phyloP scores from a whole-genome alignment of 495 filamentous ascomycete genomes.

The Cercophora samala region DNA sequence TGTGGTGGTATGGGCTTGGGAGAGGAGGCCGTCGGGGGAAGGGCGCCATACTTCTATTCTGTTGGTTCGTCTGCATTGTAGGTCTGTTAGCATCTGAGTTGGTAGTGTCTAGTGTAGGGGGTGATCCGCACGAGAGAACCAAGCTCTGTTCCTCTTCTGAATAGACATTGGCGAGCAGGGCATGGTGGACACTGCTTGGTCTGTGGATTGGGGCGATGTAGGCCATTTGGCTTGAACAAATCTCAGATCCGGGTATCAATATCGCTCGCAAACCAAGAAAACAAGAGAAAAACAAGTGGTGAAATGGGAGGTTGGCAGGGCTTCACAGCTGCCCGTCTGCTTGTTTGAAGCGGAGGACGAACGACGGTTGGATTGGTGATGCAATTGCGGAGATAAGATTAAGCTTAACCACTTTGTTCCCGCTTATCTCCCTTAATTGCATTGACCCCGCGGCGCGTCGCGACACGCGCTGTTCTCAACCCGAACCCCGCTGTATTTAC shows the following conservation, averaged over 20 bases:
- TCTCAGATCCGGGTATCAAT: not conserved
- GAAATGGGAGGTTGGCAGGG: conserved; percentile 6
- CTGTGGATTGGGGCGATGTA: conserved; percentile 93
- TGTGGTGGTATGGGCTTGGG: conserved; percentile 58
- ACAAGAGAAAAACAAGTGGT: conserved; percentile 4
- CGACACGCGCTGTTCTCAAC: not conserved
- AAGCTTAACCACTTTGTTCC: conserved; percentile 9
- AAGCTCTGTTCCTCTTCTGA: conserved; percentile 71
- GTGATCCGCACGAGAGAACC: conserved; percentile 71
- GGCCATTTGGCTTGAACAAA: conserved; percentile 58
- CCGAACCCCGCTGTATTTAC: conserved; percentile 1
- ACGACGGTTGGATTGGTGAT: not conserved
- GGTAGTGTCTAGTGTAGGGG: conserved; percentile 13
- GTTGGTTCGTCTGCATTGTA: conserved; percentile 71
- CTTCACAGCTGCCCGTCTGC: not conserved
- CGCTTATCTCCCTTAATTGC: conserved; percentile 10
- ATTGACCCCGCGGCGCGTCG: conserved; percentile 23
- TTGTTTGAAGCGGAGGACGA: not conserved
- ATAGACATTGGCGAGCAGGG: conserved; percentile 74
- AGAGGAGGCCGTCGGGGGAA: conserved; percentile 30
- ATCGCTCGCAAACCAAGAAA: conserved; percentile 6
- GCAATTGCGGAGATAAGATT: conserved; percentile 23
- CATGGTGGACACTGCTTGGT: conserved; percentile 85
- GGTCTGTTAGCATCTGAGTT: not conserved
- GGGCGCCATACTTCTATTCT: conserved; percentile 79